Evolutionary conservation across 805 yeast species (phyloP).

Genomic region (Saturnispora quitensis): DNA sequence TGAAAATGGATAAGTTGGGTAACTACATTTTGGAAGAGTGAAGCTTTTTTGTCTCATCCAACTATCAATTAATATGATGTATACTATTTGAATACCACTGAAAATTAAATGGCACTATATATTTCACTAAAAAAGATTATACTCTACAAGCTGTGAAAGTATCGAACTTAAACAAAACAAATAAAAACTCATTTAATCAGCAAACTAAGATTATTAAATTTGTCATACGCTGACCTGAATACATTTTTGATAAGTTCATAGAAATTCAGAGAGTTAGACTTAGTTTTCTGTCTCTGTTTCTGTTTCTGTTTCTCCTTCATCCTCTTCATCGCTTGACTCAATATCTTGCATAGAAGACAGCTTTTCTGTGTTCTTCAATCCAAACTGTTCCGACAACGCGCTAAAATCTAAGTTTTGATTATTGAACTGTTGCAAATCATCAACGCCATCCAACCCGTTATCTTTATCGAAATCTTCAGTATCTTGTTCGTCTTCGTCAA

Average conservation of each 20-base stretch:
- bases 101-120: neutral
- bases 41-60: neutral
- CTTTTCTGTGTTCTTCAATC: slow-evolving; percentile 43
- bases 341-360: slow-evolving; percentile 14
- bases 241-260: neutral
- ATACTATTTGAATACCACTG: neutral
- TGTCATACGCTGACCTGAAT: neutral
- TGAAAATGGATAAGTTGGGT: slow-evolving; percentile 76
- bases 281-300: neutral
- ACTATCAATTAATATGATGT: neutral
- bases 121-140: neutral
- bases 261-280: neutral
- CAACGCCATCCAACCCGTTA: slow-evolving; percentile 12
- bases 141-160: neutral
- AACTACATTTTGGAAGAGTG: slow-evolving; percentile 58
- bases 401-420: slow-evolving; percentile 23
- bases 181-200: neutral
- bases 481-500: slow-evolving; percentile 96
- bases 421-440: slow-evolving; percentile 18
- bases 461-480: slow-evolving; percentile 41
- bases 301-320: slow-evolving; percentile 10
- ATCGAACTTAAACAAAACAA: neutral
- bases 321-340: slow-evolving; percentile 22
- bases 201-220: neutral
- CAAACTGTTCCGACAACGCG: slow-evolving; percentile 25